Base-by-base conservation (phyloP, 169 alveolate genomes). In the Perkinsus marinus region DNA sequence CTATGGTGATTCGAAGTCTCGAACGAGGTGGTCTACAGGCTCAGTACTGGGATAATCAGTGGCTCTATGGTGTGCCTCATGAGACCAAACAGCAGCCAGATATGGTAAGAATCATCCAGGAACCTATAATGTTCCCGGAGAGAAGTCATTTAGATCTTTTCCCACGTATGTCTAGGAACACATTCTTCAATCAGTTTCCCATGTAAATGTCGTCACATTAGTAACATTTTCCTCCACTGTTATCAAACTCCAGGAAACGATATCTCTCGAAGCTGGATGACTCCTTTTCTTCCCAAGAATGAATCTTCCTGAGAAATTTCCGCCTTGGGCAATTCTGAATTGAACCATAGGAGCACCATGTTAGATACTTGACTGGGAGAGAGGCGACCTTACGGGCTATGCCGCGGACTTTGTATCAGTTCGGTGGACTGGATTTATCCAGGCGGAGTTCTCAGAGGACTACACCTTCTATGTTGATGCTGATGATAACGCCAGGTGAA, bases 21-120 rank as follows among this genome's bases (percentile, higher is more conserved):
- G 91, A 90, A 69, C 91, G 26, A 34, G 91, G 91, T 30, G 91
- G 91, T 22, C 91, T 90, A 6, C 91, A 39, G 19, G 91, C 79
- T 38, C 91, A 90, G 91, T 90, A 90, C 69, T 90, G 91, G 91
- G 91, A 90, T 39, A 90, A 90, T 37, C 91, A 90, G 69, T 90
- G 91, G 91, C 41, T 41, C 69, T 90, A 90, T 47, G 91, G 91
- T 26, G 26, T 90, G 38, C 91, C 91, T 26, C 43, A 39, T 43
- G 91, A 90, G 91, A 90, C 91, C 41, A 43, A 43, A 26, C 91
- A 90, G 91, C 47, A 90, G 22, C 79, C 79, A 2, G 34, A 57
- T 16, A 57, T 57, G 79, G 79, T 57, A 26, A 16, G 79, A 30
- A 16, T 57, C 79, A 57, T 16, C 79, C 37, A 43, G 17, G 68